These are phyloP conservation scores for Filosporella fistucella DNA, from an alignment of 495 filamentous ascomycete genomes.

Conservation along the genomic window DNA sequence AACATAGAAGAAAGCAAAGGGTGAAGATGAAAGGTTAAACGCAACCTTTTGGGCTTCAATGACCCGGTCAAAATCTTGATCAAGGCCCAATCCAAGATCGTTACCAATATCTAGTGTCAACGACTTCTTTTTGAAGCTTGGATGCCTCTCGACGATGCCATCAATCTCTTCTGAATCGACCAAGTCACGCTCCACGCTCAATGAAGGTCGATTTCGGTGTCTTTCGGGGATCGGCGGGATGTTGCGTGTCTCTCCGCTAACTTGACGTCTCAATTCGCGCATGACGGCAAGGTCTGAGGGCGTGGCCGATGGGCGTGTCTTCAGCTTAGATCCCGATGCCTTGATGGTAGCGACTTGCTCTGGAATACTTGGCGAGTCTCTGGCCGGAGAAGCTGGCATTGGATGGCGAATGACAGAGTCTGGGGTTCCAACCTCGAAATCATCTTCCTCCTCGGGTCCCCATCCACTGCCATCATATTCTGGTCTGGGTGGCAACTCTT, in stretches of 20 bases:
- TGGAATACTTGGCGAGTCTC: conserved; percentile 61
- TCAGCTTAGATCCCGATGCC: conserved; percentile 79
- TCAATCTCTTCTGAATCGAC: conserved; percentile 34
- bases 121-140: conserved; percentile 54
- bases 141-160: conserved; percentile 39
- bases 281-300: conserved; percentile 81
- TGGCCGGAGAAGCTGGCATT: conserved; percentile 34
- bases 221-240: conserved; percentile 58
- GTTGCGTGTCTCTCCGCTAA: conserved; percentile 60
- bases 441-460: conserved; percentile 44
- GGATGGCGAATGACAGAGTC: conserved; percentile 92
- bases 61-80: conserved; percentile 89
- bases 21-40: conserved; percentile 23
- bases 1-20: conserved; percentile 7
- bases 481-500: conserved; percentile 32
- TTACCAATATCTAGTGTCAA: conserved; percentile 63
- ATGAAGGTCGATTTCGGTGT: conserved; percentile 44
- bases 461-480: conserved; percentile 53
- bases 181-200: conserved; percentile 28
- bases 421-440: conserved; percentile 71
- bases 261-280: conserved; percentile 79
- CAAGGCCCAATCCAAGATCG: conserved; percentile 76
- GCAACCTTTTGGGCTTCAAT: conserved; percentile 98
- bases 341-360: conserved; percentile 88
- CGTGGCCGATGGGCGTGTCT: conserved; percentile 83